Evolutionary conservation across 192 early-diverging fungal species (phyloP).

Genomic region (Mortierella alpina): DNA sequence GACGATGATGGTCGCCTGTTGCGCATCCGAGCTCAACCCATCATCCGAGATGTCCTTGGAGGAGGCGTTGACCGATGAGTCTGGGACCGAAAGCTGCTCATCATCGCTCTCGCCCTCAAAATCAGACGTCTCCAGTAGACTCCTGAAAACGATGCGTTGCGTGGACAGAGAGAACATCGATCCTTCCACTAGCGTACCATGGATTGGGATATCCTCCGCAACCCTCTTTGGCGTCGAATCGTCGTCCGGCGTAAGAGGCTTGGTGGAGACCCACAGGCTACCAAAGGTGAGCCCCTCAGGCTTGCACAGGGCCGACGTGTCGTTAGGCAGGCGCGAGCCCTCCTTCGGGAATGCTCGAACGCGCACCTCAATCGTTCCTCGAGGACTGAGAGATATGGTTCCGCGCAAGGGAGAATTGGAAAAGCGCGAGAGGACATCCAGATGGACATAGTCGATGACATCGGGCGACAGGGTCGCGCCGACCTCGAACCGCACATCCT

Average conservation of each 20-base stretch:
- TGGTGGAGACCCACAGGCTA: slow-evolving; percentile 73
- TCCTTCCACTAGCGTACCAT: slow-evolving; percentile 73
- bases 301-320: slow-evolving; percentile 67
- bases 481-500: slow-evolving; percentile 85
- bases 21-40: slow-evolving; percentile 28
- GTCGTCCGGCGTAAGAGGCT: slow-evolving; percentile 51
- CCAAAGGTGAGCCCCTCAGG: slow-evolving; percentile 75
- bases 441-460: slow-evolving; percentile 66
- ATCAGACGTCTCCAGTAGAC: slow-evolving; percentile 64
- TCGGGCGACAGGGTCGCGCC: slow-evolving; percentile 72
- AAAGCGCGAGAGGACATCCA: slow-evolving; percentile 83
- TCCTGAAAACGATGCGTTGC: slow-evolving; percentile 75
- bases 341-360: slow-evolving; percentile 75
- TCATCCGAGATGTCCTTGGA: slow-evolving; percentile 20
- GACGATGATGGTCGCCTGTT: slow-evolving; percentile 62
- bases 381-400: slow-evolving; percentile 70
- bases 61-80: slow-evolving; percentile 4
- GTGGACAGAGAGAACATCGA: slow-evolving; percentile 77
- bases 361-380: slow-evolving; percentile 76
- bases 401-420: slow-evolving; percentile 84
- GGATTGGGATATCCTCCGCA: slow-evolving; percentile 73
- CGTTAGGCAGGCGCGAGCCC: slow-evolving; percentile 64
- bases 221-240: slow-evolving; percentile 53
- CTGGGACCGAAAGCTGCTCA: slow-evolving; percentile 28
- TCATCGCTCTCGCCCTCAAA: slow-evolving; percentile 62